phyloP scores from a whole-genome alignment of 805 yeast species.

The Zygotorulaspora sp. region DNA sequence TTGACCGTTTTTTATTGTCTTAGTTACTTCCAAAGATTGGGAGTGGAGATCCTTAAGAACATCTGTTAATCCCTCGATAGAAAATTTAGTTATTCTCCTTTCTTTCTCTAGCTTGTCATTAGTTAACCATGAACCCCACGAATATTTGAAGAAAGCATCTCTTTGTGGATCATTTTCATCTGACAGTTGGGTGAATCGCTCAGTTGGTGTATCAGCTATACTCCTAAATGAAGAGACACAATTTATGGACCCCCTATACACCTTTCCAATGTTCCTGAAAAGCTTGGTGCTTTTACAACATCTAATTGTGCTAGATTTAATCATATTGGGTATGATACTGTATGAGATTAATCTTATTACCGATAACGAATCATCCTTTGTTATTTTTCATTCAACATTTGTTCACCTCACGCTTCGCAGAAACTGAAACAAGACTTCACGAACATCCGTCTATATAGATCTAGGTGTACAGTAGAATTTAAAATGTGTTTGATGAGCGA shows the following conservation, averaged over 20 bases:
- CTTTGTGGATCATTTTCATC: slow-evolving; percentile 65
- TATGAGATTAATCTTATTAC: no score
- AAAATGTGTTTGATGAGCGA: no score
- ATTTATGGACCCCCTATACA: slow-evolving; percentile 3
- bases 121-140: slow-evolving; percentile 94
- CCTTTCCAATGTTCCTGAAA: neutral
- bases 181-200: slow-evolving; percentile 47
- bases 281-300: slow-evolving; percentile 3
- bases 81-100: slow-evolving; percentile 73
- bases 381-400: no score
- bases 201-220: slow-evolving; percentile 34
- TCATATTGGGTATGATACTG: no score
- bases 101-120: slow-evolving; percentile 72
- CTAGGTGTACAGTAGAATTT: no score
- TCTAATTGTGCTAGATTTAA: slow-evolving; percentile 8
- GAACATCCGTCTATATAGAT: no score
- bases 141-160: slow-evolving; percentile 71
- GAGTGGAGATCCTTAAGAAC: slow-evolving; percentile 44
- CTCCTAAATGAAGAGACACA: slow-evolving; percentile 19
- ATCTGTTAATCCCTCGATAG: slow-evolving; percentile 67
- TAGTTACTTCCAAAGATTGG: slow-evolving; percentile 37
- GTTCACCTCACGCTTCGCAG: no score
- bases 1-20: slow-evolving; percentile 21
- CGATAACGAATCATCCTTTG: no score
- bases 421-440: no score